A percentile compares a stretch with the other conserved stretches of the same genome.
Conservation (phyloP, 768 basidiomycete genomes). For the Postia placenta region DNA sequence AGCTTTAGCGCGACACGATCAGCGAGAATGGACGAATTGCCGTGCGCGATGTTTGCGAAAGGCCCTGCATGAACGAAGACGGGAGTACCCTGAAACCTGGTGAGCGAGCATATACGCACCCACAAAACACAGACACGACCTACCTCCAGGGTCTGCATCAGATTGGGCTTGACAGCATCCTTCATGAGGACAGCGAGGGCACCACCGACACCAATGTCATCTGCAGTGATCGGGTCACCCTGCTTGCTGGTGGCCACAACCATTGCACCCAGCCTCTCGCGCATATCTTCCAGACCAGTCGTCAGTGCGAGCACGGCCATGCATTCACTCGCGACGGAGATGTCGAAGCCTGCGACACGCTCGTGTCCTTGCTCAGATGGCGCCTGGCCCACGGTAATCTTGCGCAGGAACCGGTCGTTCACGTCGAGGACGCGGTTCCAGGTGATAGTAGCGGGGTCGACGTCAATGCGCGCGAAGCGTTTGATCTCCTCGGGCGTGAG, state of each 20-base stretch:
- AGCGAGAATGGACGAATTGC: constrained; percentile 98
- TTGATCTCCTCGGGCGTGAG: constrained; percentile 90
- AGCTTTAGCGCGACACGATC: constrained; percentile 96
- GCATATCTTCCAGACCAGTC: constrained; percentile 87
- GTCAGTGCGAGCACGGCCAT: constrained; percentile 97
- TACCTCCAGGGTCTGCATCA: constrained; percentile 96
- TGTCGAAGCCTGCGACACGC: constrained; percentile 91
- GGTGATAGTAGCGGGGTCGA: constrained; percentile 87
- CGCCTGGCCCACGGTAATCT: constrained; percentile 88
- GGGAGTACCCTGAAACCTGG: constrained; percentile 67
- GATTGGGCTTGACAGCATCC: constrained; percentile 97
- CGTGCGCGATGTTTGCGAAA: constrained; percentile 98
- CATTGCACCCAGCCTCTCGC: constrained; percentile 89
- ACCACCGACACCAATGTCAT: constrained; percentile 92
- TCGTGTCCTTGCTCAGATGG: constrained; percentile 86
- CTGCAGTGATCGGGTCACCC: constrained; percentile 90
- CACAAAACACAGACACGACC: constrained; percentile 2
- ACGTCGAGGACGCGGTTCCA: constrained; percentile 98
- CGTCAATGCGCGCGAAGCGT: constrained; percentile 85
- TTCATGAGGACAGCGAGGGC: constrained; percentile 97
- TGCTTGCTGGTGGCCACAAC: constrained; percentile 91
- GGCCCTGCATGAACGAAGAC: constrained; percentile 99
- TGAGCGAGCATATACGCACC: not conserved
- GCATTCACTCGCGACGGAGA: constrained; percentile 93
- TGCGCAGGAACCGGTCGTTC: constrained; percentile 95